These are phyloP conservation scores for Xanthoconium purpureum DNA, from an alignment of 768 basidiomycete species.

Conservation along the genomic window DNA sequence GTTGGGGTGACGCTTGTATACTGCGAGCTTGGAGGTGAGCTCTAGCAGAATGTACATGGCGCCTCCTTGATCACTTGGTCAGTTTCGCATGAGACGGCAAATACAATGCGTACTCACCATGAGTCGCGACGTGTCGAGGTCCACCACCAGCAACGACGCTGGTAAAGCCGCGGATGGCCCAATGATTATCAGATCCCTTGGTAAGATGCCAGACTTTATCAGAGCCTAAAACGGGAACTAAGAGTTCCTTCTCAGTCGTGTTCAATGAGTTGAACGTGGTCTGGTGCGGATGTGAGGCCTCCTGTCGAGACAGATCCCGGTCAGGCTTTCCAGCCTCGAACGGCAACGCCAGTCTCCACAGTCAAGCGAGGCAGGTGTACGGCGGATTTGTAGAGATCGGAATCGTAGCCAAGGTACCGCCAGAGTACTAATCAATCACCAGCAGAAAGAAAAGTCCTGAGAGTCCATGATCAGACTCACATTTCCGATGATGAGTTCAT, in stretches of 20 bases:
- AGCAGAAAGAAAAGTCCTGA: not conserved
- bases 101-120: constrained; percentile 43
- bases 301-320: constrained; percentile 65
- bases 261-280: constrained; percentile 44
- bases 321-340: constrained; percentile 50
- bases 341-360: constrained; percentile 35
- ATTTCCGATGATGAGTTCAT: constrained; percentile 66
- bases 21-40: constrained; percentile 54
- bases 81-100: not conserved
- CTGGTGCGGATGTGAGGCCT: constrained; percentile 76
- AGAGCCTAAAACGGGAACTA: constrained; percentile 73
- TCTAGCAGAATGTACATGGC: constrained; percentile 67
- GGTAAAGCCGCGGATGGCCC: constrained; percentile 51
- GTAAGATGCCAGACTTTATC: constrained; percentile 62
- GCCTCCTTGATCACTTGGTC: constrained; percentile 41
- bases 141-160: constrained; percentile 56
- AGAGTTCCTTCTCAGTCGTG: constrained; percentile 50
- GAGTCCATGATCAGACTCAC: constrained; percentile 43
- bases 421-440: constrained; percentile 57
- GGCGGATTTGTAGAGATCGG: constrained; percentile 51
- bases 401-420: constrained; percentile 55
- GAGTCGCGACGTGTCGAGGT: constrained; percentile 64
- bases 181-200: constrained; percentile 41
- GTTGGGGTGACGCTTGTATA: constrained; percentile 49
- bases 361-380: constrained; percentile 37